Base-by-base conservation (phyloP, 805 yeast species). In the Ogataea nonfermentans region DNA sequence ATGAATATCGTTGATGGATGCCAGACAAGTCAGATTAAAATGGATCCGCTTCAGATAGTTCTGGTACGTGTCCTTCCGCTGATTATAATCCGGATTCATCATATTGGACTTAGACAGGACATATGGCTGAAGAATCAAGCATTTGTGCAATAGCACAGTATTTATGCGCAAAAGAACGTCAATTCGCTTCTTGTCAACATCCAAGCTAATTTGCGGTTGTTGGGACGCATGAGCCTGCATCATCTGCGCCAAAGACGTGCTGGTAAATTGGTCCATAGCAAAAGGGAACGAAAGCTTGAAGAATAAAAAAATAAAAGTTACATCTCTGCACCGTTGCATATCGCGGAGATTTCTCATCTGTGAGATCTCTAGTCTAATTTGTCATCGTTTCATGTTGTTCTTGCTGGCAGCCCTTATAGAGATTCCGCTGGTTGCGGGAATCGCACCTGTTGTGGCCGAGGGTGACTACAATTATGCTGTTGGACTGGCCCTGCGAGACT, bases 1-100 rank as follows among this genome's bases (percentile, higher is more conserved):
- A 32, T 63, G 64, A 27, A 57, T 56, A 24, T 65, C 68, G 37
- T 63, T 64, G 16, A 65, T 62, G 4, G 67, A 59, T 0, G 68
- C 68, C 19, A 65, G 45, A 46, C 64, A 61, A 4, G 65, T 51
- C 15, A 65, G 48, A 41, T 65, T 65, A 35, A 55, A 55, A 37
- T 65, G 70, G 8, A 64, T 57, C 35, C 70, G 49, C 29, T 57
- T 64, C n/a, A 64, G 44, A 37, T 59, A 65, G 33, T 59, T 58
- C 34, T 60, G 65, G 36, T 52, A 62, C 9, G 52, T 28, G 12
- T 61, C 66, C 23, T 57, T 56, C 32, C 52, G 47, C 27, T 59
- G 61, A 9, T 36, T 39, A 42, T 51, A 57, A 22, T 56, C 59
- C 8, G 54, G 51, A 6, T 46, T 41, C 22, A 32, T 20, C 10